Conservation (phyloP, 768 basidiomycete genomes). For the Crassisporium funariophilum region DNA sequence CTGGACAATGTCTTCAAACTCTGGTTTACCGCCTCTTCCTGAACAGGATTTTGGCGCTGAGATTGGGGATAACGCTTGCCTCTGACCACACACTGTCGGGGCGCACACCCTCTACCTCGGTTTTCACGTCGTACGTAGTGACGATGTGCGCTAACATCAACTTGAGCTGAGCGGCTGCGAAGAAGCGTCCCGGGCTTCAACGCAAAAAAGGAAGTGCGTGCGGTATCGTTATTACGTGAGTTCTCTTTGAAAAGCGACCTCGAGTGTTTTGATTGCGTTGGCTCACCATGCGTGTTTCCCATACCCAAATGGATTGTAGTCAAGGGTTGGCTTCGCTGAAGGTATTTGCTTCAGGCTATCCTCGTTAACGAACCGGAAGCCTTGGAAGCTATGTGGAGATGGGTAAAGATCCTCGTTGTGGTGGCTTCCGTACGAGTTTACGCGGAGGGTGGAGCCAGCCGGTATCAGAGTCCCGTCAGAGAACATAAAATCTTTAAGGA, state of each 20-base stretch:
- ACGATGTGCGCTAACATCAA: conserved; percentile 24
- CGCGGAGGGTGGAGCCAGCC: conserved; percentile 23
- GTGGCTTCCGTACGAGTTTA: conserved; percentile 20
- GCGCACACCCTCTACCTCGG: conserved; percentile 16
- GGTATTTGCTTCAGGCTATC: conserved; percentile 21
- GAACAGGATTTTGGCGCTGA: neutral
- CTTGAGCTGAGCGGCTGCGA: conserved; percentile 24
- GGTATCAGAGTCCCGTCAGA: conserved; percentile 36
- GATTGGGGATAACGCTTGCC: conserved; percentile 1
- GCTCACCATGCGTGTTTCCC: conserved; percentile 34
- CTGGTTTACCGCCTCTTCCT: no score
- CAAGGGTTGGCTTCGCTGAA: conserved; percentile 23
- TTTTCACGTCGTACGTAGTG: conserved; percentile 24
- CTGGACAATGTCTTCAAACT: no score
- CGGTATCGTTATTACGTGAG: no score
- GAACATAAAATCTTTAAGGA: conserved; percentile 32
- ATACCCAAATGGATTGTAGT: conserved; percentile 35
- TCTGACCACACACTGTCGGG: conserved; percentile 10
- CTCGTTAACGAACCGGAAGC: conserved; percentile 48
- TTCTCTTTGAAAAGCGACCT: no score
- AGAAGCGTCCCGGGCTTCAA: conserved; percentile 24
- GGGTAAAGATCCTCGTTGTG: conserved; percentile 31
- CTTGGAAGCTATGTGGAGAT: conserved; percentile 40
- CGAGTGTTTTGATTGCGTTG: no score
- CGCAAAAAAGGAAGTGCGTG: no score